Conservation (phyloP, 225 moss, liverwort and hornwort species). For the Marchantia paleacea region DNA sequence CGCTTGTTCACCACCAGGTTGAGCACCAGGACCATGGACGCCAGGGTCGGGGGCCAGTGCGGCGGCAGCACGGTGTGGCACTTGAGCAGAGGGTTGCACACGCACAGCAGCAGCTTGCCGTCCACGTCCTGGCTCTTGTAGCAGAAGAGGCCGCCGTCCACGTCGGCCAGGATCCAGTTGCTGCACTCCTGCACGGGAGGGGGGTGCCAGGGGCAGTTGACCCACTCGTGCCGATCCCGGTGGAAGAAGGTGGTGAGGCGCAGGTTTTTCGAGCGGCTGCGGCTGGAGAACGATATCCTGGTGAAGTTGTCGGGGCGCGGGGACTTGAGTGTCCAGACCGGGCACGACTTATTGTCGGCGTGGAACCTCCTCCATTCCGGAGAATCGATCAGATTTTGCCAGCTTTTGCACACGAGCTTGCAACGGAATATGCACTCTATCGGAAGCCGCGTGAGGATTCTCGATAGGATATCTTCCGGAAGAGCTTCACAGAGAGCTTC, state of each 20-base stretch:
- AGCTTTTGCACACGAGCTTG: slow-evolving; percentile 12
- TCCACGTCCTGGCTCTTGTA: slow-evolving; percentile 7
- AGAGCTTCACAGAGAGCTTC: background rate
- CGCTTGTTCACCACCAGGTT: background rate
- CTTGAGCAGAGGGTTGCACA: background rate
- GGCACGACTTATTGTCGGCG: background rate
- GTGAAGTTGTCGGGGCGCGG: slow-evolving; percentile 2
- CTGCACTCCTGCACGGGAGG: background rate
- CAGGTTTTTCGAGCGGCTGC: background rate
- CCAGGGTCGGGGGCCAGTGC: background rate
- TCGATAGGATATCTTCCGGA: background rate
- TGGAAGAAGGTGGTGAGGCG: slow-evolving; percentile 2
- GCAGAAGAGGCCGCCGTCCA: slow-evolving; percentile 1
- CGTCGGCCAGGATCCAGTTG: slow-evolving; percentile 1
- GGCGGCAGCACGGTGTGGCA: background rate
- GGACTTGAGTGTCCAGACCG: slow-evolving; percentile 4
- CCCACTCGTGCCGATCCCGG: background rate
- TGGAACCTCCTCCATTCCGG: slow-evolving; percentile 1
- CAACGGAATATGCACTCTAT: slow-evolving; percentile 1
- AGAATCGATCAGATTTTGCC: slow-evolving; percentile 2
- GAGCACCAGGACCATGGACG: background rate
- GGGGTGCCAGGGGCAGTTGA: background rate
- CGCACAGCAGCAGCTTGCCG: background rate
- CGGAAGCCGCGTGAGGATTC: background rate
- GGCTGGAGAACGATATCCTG: slow-evolving; percentile 2